Evolutionary conservation across 2,329 filamentous ascomycete genomes (phyloP).

Genomic region (Trichoderma sp.): DNA sequence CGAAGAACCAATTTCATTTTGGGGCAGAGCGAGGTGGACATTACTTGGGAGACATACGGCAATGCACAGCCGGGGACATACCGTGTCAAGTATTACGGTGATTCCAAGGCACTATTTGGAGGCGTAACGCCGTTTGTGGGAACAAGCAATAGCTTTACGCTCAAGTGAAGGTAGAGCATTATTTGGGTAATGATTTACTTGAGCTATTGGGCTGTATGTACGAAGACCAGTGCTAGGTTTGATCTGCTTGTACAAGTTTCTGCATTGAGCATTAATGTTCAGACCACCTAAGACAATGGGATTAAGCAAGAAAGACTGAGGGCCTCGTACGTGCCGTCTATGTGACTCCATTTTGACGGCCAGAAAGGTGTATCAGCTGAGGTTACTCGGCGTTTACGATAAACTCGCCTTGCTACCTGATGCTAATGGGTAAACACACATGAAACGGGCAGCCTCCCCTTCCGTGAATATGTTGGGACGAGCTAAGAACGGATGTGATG

Average conservation of each 20-base stretch:
- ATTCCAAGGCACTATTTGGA: constrained; percentile 58
- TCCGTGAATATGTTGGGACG: background rate
- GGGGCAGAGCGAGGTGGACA: constrained; percentile 72
- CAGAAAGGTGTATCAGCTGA: background rate
- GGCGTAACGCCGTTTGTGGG: constrained; percentile 36
- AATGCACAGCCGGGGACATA: constrained; percentile 64
- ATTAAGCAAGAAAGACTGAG: background rate
- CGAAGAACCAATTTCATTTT: constrained; percentile 64
- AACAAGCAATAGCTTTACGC: constrained; percentile 24
- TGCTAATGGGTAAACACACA: background rate
- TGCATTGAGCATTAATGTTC: background rate
- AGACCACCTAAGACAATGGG: background rate
- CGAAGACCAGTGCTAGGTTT: background rate
- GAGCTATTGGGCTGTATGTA: background rate
- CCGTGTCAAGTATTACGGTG: constrained; percentile 78
- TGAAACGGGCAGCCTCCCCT: background rate
- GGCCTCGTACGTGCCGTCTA: background rate
- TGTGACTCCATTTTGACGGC: background rate
- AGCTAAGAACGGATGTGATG: background rate
- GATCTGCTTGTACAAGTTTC: background rate
- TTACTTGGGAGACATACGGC: constrained; percentile 66
- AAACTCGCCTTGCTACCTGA: background rate
- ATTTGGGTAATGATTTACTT: background rate
- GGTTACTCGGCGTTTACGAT: background rate
- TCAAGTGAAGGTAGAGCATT: constrained; percentile 8